Base-by-base conservation (phyloP, 2,329 filamentous ascomycete genomes). In the Penicillium glabrum region DNA sequence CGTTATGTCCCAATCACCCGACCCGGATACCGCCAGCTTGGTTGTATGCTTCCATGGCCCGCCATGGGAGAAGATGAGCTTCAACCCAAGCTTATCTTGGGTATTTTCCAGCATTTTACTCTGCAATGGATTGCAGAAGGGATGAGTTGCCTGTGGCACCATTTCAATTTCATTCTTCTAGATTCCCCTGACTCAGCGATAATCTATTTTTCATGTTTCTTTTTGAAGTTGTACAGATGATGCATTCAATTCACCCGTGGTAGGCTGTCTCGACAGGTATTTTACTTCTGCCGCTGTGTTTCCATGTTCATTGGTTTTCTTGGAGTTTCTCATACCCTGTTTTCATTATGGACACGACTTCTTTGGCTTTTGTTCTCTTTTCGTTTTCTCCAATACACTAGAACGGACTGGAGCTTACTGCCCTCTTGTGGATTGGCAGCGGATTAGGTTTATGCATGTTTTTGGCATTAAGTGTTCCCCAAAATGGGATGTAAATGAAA, bases 161-260 rank as follows among this genome's bases (percentile, higher is more conserved):
- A 46, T 53, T 49, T 52, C 56, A 48, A 49, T 52, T 61, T 58
- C 48, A 46, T 61, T 64, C 54, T 54, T 60, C 58, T 66, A 63
- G 59, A 65, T 67, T 66, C 63, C 64, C 63, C 57, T 46, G 56
- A 47, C 53, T 46, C 60, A 63, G 61, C 60, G 59, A 56, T 49
- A 60, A 53, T 59, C 23, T 46, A 33, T 47, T 7, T 49, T 29
- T 48, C 46, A 39, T 19, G 49, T 49, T 52, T 37, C 37, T 51
- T 49, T 56, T 24, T 26, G 19, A 56, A 57, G 37, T 57, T 65
- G 62, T 66, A 64, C 61, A 62, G 51, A 58, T 60, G 57, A 46
- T 51, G 50, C 39, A 55, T 51, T 47, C 41, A 41, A 52, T 45
- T 27, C 7, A 43, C 23, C 48, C 46, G 51, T 50, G 54, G 48